Percentiles rank a stretch among this genome's conserved stretches.
Evolutionary conservation across 164 flowering plant genomes (phyloP).

Genomic region (Magnolia sinica): DNA sequence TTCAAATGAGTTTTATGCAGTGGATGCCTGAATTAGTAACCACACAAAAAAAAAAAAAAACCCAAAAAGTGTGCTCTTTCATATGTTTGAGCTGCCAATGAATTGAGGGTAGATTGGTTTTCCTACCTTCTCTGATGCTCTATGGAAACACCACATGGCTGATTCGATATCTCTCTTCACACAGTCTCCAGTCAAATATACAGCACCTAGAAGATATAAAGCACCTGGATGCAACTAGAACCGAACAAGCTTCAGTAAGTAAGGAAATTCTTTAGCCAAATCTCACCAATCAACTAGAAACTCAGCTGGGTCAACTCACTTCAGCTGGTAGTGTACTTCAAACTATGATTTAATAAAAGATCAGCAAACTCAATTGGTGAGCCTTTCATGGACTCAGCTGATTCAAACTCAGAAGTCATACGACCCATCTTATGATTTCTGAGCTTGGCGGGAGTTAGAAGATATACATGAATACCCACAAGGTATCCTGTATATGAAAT

Average conservation of each 20-base stretch:
- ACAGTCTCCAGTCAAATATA: slow-evolving; percentile 89
- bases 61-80: not conserved
- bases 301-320: not conserved
- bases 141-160: slow-evolving; percentile 94
- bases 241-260: slow-evolving; percentile 23
- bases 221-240: slow-evolving; percentile 93
- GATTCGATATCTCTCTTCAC: slow-evolving; percentile 72
- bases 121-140: slow-evolving; percentile 86
- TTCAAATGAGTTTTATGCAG: too few relatives aligned
- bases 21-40: too few relatives aligned
- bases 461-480: not conserved
- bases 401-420: not conserved
- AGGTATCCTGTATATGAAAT: not conserved
- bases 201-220: slow-evolving; percentile 82
- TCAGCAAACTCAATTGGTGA: not conserved
- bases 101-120: not conserved
- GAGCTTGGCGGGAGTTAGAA: too few relatives aligned
- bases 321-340: not conserved
- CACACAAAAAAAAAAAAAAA: too few relatives aligned
- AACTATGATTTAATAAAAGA: too few relatives aligned
- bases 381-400: not conserved
- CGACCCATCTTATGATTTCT: too few relatives aligned
- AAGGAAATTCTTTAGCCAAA: not conserved
- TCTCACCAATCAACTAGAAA: not conserved
- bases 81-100: not conserved